A percentile compares a stretch with the other conserved stretches of the same genome.
Evolutionary conservation across 495 filamentous ascomycete species (phyloP).

Genomic region (Lepraria neglecta): DNA sequence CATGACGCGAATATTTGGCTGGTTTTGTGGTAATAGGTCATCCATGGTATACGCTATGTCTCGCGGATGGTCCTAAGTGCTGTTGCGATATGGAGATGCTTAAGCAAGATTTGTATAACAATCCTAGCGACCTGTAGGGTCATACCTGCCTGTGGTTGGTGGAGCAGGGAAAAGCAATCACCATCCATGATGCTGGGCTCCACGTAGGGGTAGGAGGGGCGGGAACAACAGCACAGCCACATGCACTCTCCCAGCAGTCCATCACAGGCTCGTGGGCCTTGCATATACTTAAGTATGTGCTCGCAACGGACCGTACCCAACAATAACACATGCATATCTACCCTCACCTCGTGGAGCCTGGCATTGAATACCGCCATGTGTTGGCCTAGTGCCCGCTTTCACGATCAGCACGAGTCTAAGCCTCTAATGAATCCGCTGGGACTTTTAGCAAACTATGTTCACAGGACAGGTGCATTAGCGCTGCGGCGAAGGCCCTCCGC

Average conservation of each 20-base stretch:
- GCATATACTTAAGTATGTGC: constrained; percentile 8
- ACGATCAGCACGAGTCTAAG: constrained; percentile 13
- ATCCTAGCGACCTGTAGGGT: too few relatives aligned
- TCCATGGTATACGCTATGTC: neutral
- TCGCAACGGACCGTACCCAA: constrained; percentile 5
- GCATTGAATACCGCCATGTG: constrained; percentile 20
- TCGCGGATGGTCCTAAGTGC: neutral
- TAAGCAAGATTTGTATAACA: neutral
- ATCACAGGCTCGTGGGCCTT: constrained; percentile 10
- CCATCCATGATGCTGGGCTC: neutral
- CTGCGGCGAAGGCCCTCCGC: neutral
- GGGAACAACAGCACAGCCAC: constrained; percentile 10
- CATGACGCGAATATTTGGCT: neutral
- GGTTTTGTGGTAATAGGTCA: too few relatives aligned
- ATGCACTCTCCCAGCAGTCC: neutral
- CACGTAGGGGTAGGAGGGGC: neutral
- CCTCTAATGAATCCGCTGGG: neutral
- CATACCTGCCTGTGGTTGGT: constrained; percentile 4
- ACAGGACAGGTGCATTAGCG: constrained; percentile 3
- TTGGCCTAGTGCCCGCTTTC: constrained; percentile 8
- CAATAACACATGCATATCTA: neutral
- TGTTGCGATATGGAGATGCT: neutral
- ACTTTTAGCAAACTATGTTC: neutral
- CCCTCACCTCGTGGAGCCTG: constrained; percentile 14
- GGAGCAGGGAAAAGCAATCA: neutral